Base-by-base conservation (phyloP, 441 rosid genomes). In the Erodium moschatum region DNA sequence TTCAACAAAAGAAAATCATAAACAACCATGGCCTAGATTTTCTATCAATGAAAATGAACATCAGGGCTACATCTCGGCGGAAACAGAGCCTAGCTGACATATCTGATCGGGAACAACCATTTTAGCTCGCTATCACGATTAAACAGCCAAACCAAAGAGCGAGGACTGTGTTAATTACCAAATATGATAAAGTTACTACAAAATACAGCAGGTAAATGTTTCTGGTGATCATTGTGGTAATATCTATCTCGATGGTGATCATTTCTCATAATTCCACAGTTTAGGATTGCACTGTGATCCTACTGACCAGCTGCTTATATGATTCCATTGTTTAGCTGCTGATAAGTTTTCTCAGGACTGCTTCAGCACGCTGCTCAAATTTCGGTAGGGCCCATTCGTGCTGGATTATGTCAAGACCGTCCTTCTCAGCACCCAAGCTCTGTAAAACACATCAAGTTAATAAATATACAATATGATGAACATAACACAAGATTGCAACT, bases 391-490 rank as follows among this genome's bases (percentile, higher is more conserved):
- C 89, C 98, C 97, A 91, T n/a, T 88, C 97, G 31, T 94, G 96
- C 72, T 88, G 96, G 70, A 86, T 65, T 67, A 89, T 89, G 84
- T 94, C 97, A 0, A 94, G 97, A 44, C 96, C 78, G 18, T 94
- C 97, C 71, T 94, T 89, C 89, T 91, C 97, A 5, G 96, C 96
- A 69, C 96, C 70, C 85, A 91, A 76, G 83, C 86, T 89, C 97
- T 89, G 83, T n/a, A n/a, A 50, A 15, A 4, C n/a, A 1, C 58
- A 50, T 40, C 46, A 50, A 50, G 18, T 16, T 16, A 15, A 50
- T 13, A 15, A 50, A 50, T 12, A 13, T 50, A 16, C n/a, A 15
- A 6, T 13, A 7, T 5, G n/a, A 50, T 19, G n/a, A n/a, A 2
- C 4, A 50, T 6, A 5, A 50, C 58, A 50, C 0, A 50, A 50